Evolutionary conservation across 2,329 filamentous ascomycete genomes (phyloP).

Genomic region (Cryphonectria japonica): DNA sequence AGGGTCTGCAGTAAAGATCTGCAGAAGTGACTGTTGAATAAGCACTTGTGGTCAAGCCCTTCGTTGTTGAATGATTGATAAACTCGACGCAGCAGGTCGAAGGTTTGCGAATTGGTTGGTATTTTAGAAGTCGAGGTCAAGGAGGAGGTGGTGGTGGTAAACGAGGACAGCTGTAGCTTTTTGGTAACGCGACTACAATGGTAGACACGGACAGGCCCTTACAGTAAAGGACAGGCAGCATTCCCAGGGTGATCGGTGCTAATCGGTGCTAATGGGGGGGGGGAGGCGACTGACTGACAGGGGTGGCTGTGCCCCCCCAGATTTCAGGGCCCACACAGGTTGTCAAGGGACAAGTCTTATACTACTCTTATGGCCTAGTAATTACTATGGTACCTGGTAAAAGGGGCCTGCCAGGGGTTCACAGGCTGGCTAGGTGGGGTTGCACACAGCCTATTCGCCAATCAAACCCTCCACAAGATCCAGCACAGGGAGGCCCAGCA

Average conservation of each 20-base stretch:
- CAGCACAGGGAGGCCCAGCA: not conserved
- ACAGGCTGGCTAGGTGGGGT: not conserved
- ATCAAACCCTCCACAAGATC: not conserved
- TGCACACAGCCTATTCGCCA: not conserved
- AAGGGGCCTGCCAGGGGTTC: constrained; percentile 6
- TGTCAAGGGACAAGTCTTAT: constrained; percentile 3
- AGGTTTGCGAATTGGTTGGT: not conserved
- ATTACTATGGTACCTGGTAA: not conserved
- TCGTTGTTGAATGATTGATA: not conserved
- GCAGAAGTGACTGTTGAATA: not conserved
- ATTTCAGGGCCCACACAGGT: not conserved
- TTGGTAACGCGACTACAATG: not conserved
- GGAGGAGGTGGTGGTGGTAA: constrained; percentile 9
- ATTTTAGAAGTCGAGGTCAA: constrained; percentile 6
- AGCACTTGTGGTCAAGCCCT: not conserved
- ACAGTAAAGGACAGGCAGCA: constrained; percentile 1
- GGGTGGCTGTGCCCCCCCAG: constrained; percentile 4
- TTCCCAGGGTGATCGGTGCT: not conserved
- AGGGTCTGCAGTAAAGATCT: too few relatives aligned
- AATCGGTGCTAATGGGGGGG: not conserved
- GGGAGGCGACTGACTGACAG: not conserved
- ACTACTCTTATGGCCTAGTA: not conserved
- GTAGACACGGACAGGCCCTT: not conserved
- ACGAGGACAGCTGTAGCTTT: constrained; percentile 20
- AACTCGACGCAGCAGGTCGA: not conserved